Conservation (phyloP, 176 grass and related monocot genomes). For the Eragrostis nindensis region DNA sequence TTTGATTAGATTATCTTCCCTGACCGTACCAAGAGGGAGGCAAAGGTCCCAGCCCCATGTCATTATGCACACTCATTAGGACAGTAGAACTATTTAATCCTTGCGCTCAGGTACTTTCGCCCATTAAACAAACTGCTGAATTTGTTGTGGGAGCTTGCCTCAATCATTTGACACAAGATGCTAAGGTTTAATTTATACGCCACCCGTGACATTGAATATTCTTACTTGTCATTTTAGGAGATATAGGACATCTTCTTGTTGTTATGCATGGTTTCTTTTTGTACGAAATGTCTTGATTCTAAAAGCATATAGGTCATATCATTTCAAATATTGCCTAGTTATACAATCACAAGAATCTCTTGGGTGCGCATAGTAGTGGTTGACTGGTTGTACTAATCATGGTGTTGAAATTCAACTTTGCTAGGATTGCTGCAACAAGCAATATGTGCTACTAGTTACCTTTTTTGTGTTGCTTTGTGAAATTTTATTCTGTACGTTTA, state of each 20-base stretch:
- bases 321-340: background rate
- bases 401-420: constrained; percentile 18
- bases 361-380: constrained; percentile 15
- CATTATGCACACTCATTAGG: constrained; percentile 68
- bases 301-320: background rate
- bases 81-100: constrained; percentile 37
- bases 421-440: constrained; percentile 20
- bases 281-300: background rate
- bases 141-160: constrained; percentile 42
- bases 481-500: constrained; percentile 3
- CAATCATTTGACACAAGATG: constrained; percentile 59
- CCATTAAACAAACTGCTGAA: constrained; percentile 33
- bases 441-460: background rate
- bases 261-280: constrained; percentile 12
- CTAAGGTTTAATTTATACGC: constrained; percentile 16
- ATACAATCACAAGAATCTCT: constrained; percentile 1
- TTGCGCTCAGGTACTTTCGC: constrained; percentile 25
- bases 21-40: constrained; percentile 46
- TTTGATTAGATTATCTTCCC: constrained; percentile 39
- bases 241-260: constrained; percentile 11
- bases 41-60: constrained; percentile 40
- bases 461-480: constrained; percentile 21
- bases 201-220: constrained; percentile 18
- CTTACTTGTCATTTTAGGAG: constrained; percentile 31
- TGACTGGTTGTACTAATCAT: constrained; percentile 29